Base-by-base conservation (phyloP, 352 stramenopile genomes). In the Pythium guiyangense region DNA sequence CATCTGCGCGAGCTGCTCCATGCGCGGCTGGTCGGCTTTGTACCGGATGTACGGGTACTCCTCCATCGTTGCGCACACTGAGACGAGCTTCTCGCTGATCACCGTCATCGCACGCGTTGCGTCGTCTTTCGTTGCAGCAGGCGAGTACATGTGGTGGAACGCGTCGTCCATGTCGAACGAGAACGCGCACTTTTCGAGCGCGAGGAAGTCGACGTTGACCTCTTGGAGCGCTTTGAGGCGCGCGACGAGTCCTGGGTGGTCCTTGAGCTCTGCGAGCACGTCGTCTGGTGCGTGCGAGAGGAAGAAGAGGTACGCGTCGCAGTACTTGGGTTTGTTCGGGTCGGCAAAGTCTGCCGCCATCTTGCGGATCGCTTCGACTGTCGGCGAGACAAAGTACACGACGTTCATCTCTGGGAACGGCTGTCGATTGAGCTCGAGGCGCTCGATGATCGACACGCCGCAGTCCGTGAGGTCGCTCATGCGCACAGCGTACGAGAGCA, bases 381-480 rank as follows among this genome's bases (percentile, higher is more conserved):
- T 97, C 6, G 96, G 94, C 26, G 84, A 71, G 20, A 98, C 69
- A 37, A 99, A 88, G 69, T 99, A 99, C n/a, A 99, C 84, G 9
- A 82, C 96, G 48, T 92, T 96, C 90, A 98, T 98, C 71, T 99
- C 94, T 2, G 84, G 86, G 62, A 99, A 99, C 0, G 96, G 96
- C 62, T 98, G 96, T 1, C 95, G 78, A 55, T 90, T 92, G 61
- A 98, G 96, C 60, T 97, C 84, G 35, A 99, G 77, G 15, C 95
- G 88, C 70, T 99, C 96, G 15, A 99, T 89, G 54, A 99, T 86
- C 4, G 94, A 98, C 20, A 99, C 90, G 26, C 96, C 90, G 54
- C 91, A 94, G 74, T 99, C 96, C 78, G 97, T 99, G 49, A 99
- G 86, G 59, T 99, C 96, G 70, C 98, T 99, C 96, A 99, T 99